A percentile compares a stretch with the other conserved stretches of the same genome.
These are phyloP conservation scores for Beverwykella pulmonaria DNA, from an alignment of 495 filamentous ascomycete genomes.

Conservation along the genomic window DNA sequence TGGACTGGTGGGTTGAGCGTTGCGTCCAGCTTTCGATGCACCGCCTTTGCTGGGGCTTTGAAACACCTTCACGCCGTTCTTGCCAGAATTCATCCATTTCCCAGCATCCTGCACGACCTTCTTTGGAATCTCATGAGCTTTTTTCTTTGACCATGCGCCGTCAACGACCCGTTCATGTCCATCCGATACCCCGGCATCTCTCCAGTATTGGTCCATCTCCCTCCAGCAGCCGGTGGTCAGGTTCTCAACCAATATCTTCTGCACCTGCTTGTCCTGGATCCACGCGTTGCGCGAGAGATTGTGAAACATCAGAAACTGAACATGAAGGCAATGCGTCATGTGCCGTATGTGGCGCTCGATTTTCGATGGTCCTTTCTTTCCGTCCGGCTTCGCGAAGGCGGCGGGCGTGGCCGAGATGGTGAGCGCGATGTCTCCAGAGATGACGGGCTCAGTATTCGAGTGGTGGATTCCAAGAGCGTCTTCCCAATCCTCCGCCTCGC, in stretches of 20 bases:
- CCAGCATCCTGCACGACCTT: background rate
- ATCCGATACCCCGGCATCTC: conserved; percentile 61
- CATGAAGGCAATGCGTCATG: conserved; percentile 83
- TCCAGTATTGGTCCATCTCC: conserved; percentile 75
- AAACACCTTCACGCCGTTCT: conserved; percentile 17
- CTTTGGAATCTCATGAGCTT: conserved; percentile 16
- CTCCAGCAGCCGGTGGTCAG: conserved; percentile 66
- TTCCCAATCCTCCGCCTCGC: conserved; percentile 81
- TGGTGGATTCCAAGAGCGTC: conserved; percentile 59
- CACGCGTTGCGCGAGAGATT: conserved; percentile 86
- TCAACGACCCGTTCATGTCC: conserved; percentile 51
- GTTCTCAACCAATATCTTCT: conserved; percentile 73
- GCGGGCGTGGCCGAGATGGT: conserved; percentile 53
- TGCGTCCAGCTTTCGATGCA: background rate
- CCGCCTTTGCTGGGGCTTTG: background rate
- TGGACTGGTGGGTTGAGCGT: background rate
- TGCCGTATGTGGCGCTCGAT: conserved; percentile 76
- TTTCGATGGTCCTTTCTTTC: conserved; percentile 82
- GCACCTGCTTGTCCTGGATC: conserved; percentile 76
- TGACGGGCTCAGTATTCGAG: conserved; percentile 28
- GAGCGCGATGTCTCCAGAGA: conserved; percentile 69
- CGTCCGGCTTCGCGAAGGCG: conserved; percentile 58
- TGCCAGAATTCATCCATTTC: conserved; percentile 11
- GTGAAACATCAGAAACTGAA: conserved; percentile 84
- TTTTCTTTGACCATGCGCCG: conserved; percentile 11